Evolutionary conservation across 164 flowering plant species (phyloP), one percentile per base, ranked within the genome.

Genomic region (Umbellularia californica): DNA sequence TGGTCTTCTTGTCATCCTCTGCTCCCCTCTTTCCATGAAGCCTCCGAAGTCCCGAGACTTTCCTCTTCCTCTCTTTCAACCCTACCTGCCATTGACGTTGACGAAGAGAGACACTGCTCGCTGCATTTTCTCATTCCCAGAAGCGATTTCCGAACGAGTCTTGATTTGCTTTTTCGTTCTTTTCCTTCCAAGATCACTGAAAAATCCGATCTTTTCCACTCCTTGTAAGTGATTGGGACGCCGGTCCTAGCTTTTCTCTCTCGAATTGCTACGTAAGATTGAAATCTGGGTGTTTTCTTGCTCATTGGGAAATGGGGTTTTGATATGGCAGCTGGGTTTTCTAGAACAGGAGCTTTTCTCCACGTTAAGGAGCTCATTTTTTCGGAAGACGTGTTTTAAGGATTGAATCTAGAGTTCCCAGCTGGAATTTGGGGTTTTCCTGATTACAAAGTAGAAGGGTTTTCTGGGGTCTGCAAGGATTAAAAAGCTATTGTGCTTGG

Each of bases 81-180:
- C 47, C 35, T 30, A 41, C 10, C 47, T 7, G 11, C 47, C 47
- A 41, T 55, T 19, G 60, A 55, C 60, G 1, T 13, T 55, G 60
- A 77, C 58, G 35, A 47, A 55, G 77, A 60, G 58, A 51, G 65
- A 50, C 55, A 65, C 65, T 70, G 74, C 73, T 70, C 66, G 50
- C 76, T 67, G 74, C 74, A 66, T 70, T 74, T 69, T 70, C 66
- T 74, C 63, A 71, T 74, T 77, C 75, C 71, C 74, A 65, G 71
- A 70, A 74, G 77, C 47, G 72, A 58, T 62, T 35, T 52, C 24
- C 67, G 52, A 14, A 50, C 66, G 47, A 7, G 47, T 35, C 3
- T 7, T 35, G 47, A 30, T 30, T 30, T 30, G 5, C 33, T 7
- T 28, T 15, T 25, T 20, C 22, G 17, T n/a, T 25, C 50, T 50